A percentile compares a stretch with the other conserved stretches of the same genome.
phyloP scores from a whole-genome alignment of 2,329 filamentous ascomycete species.

The Xylaria sp. region DNA sequence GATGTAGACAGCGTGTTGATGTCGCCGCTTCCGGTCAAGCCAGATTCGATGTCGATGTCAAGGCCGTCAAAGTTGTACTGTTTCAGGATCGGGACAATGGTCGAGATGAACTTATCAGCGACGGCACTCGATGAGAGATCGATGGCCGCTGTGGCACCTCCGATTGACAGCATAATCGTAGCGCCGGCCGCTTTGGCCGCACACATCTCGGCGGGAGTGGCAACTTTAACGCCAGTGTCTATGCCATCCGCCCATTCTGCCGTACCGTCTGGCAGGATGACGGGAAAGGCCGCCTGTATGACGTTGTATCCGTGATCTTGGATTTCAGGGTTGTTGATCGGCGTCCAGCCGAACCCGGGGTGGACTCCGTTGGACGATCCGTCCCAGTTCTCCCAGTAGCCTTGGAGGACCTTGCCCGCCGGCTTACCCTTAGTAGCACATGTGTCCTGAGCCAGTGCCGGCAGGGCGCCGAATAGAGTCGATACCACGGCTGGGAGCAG shows the following conservation, averaged over 20 bases:
- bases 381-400: constrained; percentile 55
- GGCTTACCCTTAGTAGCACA: constrained; percentile 51
- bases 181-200: constrained; percentile 51
- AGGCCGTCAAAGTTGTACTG: constrained; percentile 53
- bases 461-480: constrained; percentile 19
- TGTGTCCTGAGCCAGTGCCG: constrained; percentile 35
- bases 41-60: constrained; percentile 53
- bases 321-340: constrained; percentile 49
- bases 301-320: constrained; percentile 51
- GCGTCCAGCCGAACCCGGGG: constrained; percentile 51
- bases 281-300: constrained; percentile 51
- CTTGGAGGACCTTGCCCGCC: constrained; percentile 50
- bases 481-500: constrained; percentile 23
- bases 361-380: constrained; percentile 50
- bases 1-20: constrained; percentile 49
- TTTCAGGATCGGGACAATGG: constrained; percentile 52
- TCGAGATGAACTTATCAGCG: constrained; percentile 51
- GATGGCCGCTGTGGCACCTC: constrained; percentile 50
- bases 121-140: constrained; percentile 50
- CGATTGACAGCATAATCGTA: constrained; percentile 52
- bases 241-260: constrained; percentile 51
- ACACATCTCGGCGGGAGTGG: constrained; percentile 50
- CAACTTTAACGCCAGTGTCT: constrained; percentile 48
- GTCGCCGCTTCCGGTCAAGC: constrained; percentile 48
- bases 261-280: constrained; percentile 51